A percentile compares a stretch with the other conserved stretches of the same genome.
These are phyloP conservation scores for Saturnispora quitensis DNA, from an alignment of 805 yeast genomes.

Conservation along the genomic window DNA sequence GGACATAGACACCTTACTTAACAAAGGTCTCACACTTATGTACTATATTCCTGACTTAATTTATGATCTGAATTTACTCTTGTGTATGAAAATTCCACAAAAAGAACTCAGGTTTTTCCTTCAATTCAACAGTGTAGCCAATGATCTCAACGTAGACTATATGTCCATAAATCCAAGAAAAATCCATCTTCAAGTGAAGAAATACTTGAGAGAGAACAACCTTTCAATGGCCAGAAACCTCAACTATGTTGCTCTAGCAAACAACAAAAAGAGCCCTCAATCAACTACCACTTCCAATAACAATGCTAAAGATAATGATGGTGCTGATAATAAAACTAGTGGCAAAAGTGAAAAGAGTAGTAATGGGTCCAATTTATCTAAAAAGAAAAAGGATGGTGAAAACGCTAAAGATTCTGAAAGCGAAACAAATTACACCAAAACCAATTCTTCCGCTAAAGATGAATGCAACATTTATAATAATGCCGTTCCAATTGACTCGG, in stretches of 20 bases:
- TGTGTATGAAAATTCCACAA: too few species aligned
- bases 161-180: neutral
- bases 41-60: too few species aligned
- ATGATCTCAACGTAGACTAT: too few species aligned
- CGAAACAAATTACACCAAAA: too few species aligned
- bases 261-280: too few species aligned
- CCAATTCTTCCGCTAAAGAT: neutral
- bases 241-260: neutral
- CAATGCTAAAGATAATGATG: too few species aligned
- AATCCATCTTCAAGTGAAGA: neutral
- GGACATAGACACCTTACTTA: too few species aligned
- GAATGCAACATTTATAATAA: neutral
- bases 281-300: too few species aligned
- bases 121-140: too few species aligned
- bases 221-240: neutral
- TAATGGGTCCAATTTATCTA: neutral
- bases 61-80: too few species aligned
- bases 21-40: too few species aligned
- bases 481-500: neutral
- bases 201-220: neutral
- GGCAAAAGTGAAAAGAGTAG: neutral
- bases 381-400: neutral
- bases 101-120: neutral
- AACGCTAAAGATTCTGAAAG: neutral
- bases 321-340: too few species aligned